phyloP scores from a whole-genome alignment of 2,329 filamentous ascomycete genomes.

The Pestalotiopsis sp. region DNA sequence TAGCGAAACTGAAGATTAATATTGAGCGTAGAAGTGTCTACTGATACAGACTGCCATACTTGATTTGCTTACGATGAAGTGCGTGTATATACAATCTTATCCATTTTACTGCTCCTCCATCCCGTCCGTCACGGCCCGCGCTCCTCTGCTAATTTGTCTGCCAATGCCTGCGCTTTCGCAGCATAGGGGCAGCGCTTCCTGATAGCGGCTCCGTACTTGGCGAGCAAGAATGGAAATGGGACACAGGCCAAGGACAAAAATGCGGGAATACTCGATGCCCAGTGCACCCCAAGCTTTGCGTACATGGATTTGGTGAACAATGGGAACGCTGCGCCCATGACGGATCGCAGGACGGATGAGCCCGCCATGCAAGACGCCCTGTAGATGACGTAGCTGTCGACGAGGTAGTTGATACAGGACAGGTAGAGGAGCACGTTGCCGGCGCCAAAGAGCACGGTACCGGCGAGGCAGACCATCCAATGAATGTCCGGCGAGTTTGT shows the following conservation, averaged over 20 bases:
- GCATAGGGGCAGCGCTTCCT: neutral
- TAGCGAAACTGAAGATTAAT: too few species aligned
- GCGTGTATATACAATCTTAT: too few species aligned
- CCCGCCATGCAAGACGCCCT: conserved; percentile 76
- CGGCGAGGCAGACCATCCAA: conserved; percentile 43
- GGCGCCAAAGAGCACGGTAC: conserved; percentile 31
- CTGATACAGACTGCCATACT: neutral
- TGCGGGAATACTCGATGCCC: neutral
- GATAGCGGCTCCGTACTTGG: neutral
- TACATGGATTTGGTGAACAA: neutral
- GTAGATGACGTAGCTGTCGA: conserved; percentile 52
- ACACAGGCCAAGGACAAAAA: neutral
- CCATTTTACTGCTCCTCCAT: neutral
- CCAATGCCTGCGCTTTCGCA: neutral
- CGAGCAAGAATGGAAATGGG: neutral
- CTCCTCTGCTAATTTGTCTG: neutral
- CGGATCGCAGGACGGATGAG: conserved; percentile 59
- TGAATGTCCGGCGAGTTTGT: conserved; percentile 54
- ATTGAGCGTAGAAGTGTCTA: too few species aligned
- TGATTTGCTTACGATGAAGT: too few species aligned
- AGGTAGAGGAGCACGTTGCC: conserved; percentile 55
- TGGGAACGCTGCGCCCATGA: conserved; percentile 58
- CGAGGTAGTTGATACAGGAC: conserved; percentile 55
- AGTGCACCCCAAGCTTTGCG: neutral
- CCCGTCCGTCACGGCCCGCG: neutral